Evolutionary conservation across 306 rosid species (phyloP), one percentile per base, ranked within the genome.

Genomic region (Aeschynomene evenia): DNA sequence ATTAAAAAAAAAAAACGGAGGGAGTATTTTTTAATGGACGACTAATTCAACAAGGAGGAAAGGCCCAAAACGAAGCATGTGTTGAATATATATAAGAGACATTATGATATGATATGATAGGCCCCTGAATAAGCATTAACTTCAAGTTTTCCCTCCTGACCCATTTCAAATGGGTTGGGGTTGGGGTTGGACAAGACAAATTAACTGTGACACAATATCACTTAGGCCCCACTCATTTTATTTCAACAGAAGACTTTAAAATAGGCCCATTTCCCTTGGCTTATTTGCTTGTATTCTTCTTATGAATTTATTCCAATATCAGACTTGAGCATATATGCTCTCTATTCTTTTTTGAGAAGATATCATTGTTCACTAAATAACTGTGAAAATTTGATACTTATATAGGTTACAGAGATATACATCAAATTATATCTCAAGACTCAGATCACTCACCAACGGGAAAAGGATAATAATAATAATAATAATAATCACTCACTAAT

Each of bases 111-210:
- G n/a, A n/a, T 63, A n/a, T 7, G 4, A 23, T 5, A 21, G 64
- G 57, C 14, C 37, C 24, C 36, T 29, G 51, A 15, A 15, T 11
- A 71, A 45, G 66, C 57, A 69, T 52, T 52, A 50, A 60, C 49
- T 37, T 20, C 9, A 22, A 37, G 1, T 45, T 68, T 26, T 28
- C 33, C 70, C 26, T 12, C 42, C 42, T 1, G 2, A 52, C 16
- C 65, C 63, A 60, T 50, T 61, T 26, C 15, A 68, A 69, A 39
- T 69, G 74, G 58, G 71, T 52, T 51, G 49, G 75, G 58, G 71
- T 52, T 51, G 49, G 75, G 61, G 58, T 52, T 39, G 49, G 70
- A 61, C 29, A 36, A 33, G 13, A 48, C 60, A 23, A n/a, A 61
- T 67, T 19, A 54, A 61, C 40, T 69, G 66, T 40, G 59, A 29